phyloP scores from a whole-genome alignment of 495 filamentous ascomycete genomes.

The Aspergillus heteromorphus region DNA sequence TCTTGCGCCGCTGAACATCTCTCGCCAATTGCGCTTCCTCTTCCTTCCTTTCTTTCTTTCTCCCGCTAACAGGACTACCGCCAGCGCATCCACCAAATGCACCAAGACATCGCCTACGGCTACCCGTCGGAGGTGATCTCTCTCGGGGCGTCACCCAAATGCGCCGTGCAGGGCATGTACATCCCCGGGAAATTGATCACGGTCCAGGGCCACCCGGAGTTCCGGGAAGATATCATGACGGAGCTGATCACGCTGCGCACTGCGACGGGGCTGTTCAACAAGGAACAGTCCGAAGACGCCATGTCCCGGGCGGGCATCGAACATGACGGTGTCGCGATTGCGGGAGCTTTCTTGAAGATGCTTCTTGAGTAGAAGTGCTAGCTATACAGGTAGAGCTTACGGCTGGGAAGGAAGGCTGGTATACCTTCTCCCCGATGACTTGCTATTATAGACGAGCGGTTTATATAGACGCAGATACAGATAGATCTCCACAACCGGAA shows the following conservation, averaged over 20 bases:
- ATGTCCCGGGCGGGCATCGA: conserved; percentile 55
- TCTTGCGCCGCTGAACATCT: background rate
- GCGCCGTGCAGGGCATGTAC: conserved; percentile 80
- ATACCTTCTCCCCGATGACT: too few species aligned
- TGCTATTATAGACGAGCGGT: too few species aligned
- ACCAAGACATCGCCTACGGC: conserved; percentile 69
- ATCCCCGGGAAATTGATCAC: conserved; percentile 59
- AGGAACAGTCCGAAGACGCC: conserved; percentile 59
- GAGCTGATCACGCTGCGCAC: conserved; percentile 62
- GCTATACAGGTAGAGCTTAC: background rate
- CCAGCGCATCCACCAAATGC: conserved; percentile 84
- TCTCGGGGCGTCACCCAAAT: conserved; percentile 62
- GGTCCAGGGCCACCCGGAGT: conserved; percentile 91
- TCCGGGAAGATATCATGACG: conserved; percentile 65
- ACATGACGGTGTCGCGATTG: conserved; percentile 73
- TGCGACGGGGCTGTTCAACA: conserved; percentile 57
- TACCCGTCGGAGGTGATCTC: conserved; percentile 56
- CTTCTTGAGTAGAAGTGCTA: conserved; percentile 34
- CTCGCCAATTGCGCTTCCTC: too few species aligned
- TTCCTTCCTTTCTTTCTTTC: too few species aligned
- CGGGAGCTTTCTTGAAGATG: conserved; percentile 67
- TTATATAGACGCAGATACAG: background rate
- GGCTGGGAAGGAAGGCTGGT: background rate
- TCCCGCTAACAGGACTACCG: conserved; percentile 1
- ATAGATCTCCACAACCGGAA: background rate